phyloP scores from a whole-genome alignment of 305 asterid genomes.

The Andrographis paniculata region DNA sequence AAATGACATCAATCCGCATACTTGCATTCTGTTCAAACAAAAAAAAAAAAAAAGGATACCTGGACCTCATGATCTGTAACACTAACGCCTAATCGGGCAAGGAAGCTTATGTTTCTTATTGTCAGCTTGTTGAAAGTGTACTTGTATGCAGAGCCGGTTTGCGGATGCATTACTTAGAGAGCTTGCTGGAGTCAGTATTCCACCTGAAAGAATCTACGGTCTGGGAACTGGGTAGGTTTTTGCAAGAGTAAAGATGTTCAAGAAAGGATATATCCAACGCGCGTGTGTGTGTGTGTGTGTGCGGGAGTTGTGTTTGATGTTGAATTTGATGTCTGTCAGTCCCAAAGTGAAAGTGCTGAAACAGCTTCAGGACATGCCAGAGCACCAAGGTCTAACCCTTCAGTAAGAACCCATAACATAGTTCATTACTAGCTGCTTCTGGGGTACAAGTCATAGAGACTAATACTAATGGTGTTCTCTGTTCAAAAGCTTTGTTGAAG shows the following conservation, averaged over 20 bases:
- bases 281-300: too few relatives aligned
- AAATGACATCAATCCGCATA: not conserved
- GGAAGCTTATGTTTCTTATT: not conserved
- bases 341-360: slow-evolving; percentile 88
- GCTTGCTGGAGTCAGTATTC: slow-evolving; percentile 77
- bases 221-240: slow-evolving; percentile 78
- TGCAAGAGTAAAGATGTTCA: slow-evolving; percentile 2
- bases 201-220: slow-evolving; percentile 78
- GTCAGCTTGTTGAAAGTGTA: slow-evolving; percentile 3
- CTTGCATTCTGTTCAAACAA: too few relatives aligned
- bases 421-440: not conserved
- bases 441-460: slow-evolving; percentile 7
- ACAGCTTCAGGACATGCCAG: slow-evolving; percentile 87
- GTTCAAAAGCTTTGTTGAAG: slow-evolving; percentile 76
- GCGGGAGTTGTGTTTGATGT: too few relatives aligned
- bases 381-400: slow-evolving; percentile 68
- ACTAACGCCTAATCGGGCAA: too few relatives aligned
- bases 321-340: slow-evolving; percentile 43
- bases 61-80: too few relatives aligned
- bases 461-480: slow-evolving; percentile 2
- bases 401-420: slow-evolving; percentile 45
- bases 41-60: too few relatives aligned
- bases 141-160: slow-evolving; percentile 52
- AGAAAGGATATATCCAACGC: too few relatives aligned
- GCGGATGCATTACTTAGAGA: slow-evolving; percentile 79